Base-by-base conservation (phyloP, 2,329 filamentous ascomycete genomes). In the Aspergillus luchuensis region DNA sequence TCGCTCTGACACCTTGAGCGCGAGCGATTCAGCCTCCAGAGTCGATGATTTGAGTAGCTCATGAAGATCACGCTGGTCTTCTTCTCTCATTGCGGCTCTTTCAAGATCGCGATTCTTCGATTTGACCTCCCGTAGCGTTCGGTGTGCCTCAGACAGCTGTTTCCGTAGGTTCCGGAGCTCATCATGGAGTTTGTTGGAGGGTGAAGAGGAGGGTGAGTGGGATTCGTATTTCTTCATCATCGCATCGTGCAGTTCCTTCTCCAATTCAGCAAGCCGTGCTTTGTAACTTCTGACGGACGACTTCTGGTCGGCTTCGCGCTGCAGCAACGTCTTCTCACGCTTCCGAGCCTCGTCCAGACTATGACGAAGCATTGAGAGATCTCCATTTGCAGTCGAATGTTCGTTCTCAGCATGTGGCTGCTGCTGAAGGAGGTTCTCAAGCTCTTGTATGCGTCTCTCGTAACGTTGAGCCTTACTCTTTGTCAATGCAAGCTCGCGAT, bases 1-100 rank as follows among this genome's bases (percentile, higher is more conserved):
- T 63, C 90, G 87, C 69, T 90, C 86, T 5, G 84, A 81, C 28
- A 95, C 82, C 69, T 91, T 87, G 60, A 91, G 82, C 66, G 91
- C 88, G n/a, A 95, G 81, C 36, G 87, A 84, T 72, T 91, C 86
- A 45, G 82, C 77, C 67, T 84, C 82, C 2, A 80, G 74, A 5
- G 79, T 75, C 7, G 79, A 78, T 13, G 79, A 78, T 66, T 81
- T 79, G 17, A 82, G 73, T 2, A 83, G 64, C 49, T 81, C 78
- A 54, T 80, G 79, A 33, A 80, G 73, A 45, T 79, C 78, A 53
- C 72, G 75, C 51, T 79, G 74, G 54, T 80, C 77, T 55, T 79
- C 76, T 30, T 78, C 75, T 50, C 71, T 71, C 64, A 77, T 74
- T 2, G 81, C 78, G 8, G 87, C 83, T 51, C 79, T 81, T 62